Percentiles rank a stretch among this genome's conserved stretches.
Evolutionary conservation across 306 rosid genomes (phyloP).

Genomic region (Oxytropis ochrocephala): DNA sequence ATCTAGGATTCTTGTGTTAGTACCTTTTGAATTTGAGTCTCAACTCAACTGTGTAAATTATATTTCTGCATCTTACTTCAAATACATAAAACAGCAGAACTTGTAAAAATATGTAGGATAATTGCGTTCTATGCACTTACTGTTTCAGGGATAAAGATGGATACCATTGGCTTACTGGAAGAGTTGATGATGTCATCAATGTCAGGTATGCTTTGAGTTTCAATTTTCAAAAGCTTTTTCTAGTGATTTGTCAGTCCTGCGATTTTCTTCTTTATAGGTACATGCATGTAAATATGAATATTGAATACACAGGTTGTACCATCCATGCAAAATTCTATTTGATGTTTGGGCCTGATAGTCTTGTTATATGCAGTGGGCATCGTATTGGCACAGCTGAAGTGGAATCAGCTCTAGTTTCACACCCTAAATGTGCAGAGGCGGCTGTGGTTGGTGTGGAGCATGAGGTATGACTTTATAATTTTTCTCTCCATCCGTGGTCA

Average conservation of each 20-base stretch:
- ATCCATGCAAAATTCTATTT: neutral
- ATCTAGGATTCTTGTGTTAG: neutral
- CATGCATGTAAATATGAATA: slow-evolving; percentile 3
- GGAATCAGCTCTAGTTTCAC: slow-evolving; percentile 96
- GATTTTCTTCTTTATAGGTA: neutral
- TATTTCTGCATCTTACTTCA: neutral
- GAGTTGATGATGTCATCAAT: slow-evolving; percentile 98
- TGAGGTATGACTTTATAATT: slow-evolving; percentile 48
- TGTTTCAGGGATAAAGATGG: slow-evolving; percentile 94
- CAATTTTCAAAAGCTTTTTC: neutral
- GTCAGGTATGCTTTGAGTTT: slow-evolving; percentile 59
- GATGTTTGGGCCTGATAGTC: slow-evolving; percentile 6
- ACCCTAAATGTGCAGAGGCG: slow-evolving; percentile 91
- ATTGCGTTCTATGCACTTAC: slow-evolving; percentile 23
- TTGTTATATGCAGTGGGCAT: slow-evolving; percentile 71
- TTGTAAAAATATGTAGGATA: slow-evolving; percentile 6
- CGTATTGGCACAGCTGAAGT: slow-evolving; percentile 99
- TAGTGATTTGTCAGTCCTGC: neutral
- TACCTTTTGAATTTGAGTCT: slow-evolving; percentile 6
- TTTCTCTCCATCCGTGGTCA: neutral
- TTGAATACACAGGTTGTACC: neutral
- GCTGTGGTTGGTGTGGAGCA: slow-evolving; percentile 98
- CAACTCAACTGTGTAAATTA: neutral
- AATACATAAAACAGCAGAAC: neutral
- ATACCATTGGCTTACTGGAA: slow-evolving; percentile 96